Percentiles rank a stretch among this genome's conserved stretches.
These are phyloP conservation scores for Camellia oleifera DNA, from an alignment of 179 eudicot species.

Conservation along the genomic window DNA sequence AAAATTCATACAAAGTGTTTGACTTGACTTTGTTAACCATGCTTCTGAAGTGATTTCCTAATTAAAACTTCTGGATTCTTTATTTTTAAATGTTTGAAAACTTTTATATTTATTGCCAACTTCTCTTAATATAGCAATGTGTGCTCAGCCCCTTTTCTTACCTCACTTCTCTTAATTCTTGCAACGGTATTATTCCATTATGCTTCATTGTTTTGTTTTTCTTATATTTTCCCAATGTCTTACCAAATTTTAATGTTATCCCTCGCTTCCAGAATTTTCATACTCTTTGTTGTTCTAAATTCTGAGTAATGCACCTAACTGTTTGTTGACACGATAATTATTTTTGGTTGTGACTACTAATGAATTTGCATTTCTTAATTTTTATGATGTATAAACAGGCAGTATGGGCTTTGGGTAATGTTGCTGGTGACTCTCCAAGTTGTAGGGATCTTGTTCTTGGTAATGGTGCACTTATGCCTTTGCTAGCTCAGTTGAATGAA, in stretches of 20 bases:
- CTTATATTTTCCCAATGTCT: background rate
- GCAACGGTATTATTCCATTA: background rate
- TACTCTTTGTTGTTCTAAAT: background rate
- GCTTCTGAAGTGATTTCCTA: background rate
- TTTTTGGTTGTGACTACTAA: background rate
- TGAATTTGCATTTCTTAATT: conserved; percentile 3
- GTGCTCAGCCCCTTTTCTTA: background rate
- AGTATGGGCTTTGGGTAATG: conserved; percentile 63
- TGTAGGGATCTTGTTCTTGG: conserved; percentile 61
- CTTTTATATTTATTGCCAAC: background rate
- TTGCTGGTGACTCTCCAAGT: conserved; percentile 66
- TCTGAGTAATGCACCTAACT: conserved; percentile 3
- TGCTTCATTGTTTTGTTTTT: background rate
- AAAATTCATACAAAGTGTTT: background rate
- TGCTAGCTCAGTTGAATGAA: conserved; percentile 74
- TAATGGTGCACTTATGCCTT: conserved; percentile 56
- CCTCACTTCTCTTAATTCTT: background rate
- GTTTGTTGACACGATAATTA: conserved; percentile 29
- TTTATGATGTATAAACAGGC: conserved; percentile 31
- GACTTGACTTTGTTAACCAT: background rate
- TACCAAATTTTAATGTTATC: background rate
- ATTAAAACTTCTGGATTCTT: background rate
- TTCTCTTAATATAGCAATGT: background rate
- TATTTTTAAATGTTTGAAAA: background rate
- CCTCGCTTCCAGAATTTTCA: background rate